Percentiles rank a stretch among this genome's conserved stretches.
Conservation (phyloP, 2,329 filamentous ascomycete genomes). For the Colletotrichum tamarilloi region DNA sequence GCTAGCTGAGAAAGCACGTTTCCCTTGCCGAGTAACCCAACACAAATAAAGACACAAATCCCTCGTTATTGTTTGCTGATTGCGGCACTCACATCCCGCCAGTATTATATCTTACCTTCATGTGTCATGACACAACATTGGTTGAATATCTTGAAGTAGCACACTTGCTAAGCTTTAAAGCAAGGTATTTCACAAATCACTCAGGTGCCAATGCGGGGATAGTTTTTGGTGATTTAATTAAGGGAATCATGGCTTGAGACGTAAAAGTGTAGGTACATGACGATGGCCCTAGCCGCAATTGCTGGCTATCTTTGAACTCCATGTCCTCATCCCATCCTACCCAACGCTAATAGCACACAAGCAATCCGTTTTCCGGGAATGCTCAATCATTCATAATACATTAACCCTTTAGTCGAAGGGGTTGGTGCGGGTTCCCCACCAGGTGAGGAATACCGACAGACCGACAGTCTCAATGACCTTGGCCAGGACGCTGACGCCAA, state of each 20-base stretch:
- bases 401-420: constrained; percentile 77
- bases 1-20: too few species aligned
- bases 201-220: rapidly evolving
- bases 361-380: background rate
- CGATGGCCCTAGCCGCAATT: constrained; percentile 5
- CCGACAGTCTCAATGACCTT: constrained; percentile 94
- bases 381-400: constrained; percentile 16
- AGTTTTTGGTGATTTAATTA: background rate
- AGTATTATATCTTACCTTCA: too few species aligned
- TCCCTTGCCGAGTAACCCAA: too few species aligned
- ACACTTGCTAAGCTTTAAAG: too few species aligned
- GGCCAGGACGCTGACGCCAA: constrained; percentile 85
- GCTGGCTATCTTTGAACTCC: constrained; percentile 31
- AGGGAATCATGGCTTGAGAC: constrained; percentile 10
- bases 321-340: constrained; percentile 25
- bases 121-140: too few species aligned
- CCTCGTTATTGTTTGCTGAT: too few species aligned
- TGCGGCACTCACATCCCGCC: too few species aligned
- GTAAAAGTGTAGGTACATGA: constrained; percentile 30
- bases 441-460: constrained; percentile 91
- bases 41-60: too few species aligned
- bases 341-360: constrained; percentile 34
- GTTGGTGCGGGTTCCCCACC: constrained; percentile 97
- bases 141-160: too few species aligned
- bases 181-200: too few species aligned